phyloP scores from a whole-genome alignment of 768 basidiomycete species.

The Kwoniella sp. region DNA sequence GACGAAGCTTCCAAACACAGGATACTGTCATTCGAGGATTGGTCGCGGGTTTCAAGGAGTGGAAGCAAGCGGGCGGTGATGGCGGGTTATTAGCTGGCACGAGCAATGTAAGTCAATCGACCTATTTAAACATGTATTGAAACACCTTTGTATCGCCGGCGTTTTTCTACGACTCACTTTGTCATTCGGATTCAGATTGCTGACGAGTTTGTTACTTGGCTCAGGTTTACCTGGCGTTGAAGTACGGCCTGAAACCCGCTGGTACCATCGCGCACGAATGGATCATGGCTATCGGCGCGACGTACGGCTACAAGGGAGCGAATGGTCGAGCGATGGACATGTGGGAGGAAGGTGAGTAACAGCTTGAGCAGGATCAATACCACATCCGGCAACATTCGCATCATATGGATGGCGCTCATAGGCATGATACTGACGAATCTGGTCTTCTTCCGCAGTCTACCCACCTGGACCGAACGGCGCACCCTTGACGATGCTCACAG shows the following conservation, averaged over 20 bases:
- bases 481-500: constrained; percentile 77
- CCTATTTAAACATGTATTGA: too few species aligned
- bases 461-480: constrained; percentile 53
- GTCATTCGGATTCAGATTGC: not conserved
- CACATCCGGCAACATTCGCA: constrained; percentile 18
- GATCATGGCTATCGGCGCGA: constrained; percentile 68
- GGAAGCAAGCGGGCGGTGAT: constrained; percentile 48
- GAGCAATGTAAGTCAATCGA: constrained; percentile 70
- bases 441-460: constrained; percentile 44
- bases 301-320: constrained; percentile 76
- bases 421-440: not conserved
- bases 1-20: constrained; percentile 64
- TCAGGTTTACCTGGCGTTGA: constrained; percentile 82
- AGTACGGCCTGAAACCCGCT: constrained; percentile 67
- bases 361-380: not conserved
- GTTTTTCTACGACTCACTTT: too few species aligned
- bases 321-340: constrained; percentile 75
- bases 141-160: too few species aligned
- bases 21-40: constrained; percentile 74
- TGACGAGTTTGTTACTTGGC: not conserved
- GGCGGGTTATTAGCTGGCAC: constrained; percentile 71
- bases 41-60: constrained; percentile 66
- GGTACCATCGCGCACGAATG: constrained; percentile 64
- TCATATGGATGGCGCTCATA: not conserved
- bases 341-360: constrained; percentile 73